Percentiles rank a stretch among this genome's conserved stretches.
These are phyloP conservation scores for Lentinula detonsa DNA, from an alignment of 768 basidiomycete genomes.

Conservation along the genomic window DNA sequence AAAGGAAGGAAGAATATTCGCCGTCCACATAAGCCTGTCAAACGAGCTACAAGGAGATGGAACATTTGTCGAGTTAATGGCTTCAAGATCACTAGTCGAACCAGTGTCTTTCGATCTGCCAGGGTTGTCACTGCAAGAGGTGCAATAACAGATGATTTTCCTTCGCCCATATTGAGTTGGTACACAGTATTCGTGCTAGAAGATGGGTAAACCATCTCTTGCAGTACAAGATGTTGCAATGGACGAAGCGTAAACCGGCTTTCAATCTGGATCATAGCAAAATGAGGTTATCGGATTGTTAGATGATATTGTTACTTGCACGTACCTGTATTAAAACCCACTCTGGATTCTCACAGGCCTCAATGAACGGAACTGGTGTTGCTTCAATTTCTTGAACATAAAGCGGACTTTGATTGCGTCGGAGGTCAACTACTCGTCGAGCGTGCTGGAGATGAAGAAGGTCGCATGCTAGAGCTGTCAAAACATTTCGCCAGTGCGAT, in stretches of 20 bases:
- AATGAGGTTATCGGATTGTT: too few relatives aligned
- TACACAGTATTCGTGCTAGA: conserved; percentile 29
- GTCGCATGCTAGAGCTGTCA: conserved; percentile 22
- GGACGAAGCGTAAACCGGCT: conserved; percentile 35
- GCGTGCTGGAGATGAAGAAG: conserved; percentile 29
- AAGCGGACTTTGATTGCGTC: not conserved
- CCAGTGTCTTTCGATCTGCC: conserved; percentile 36
- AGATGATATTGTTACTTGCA: too few relatives aligned
- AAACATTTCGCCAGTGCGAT: conserved; percentile 21
- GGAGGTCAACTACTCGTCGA: conserved; percentile 24
- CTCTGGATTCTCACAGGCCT: conserved; percentile 19
- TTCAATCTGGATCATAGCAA: conserved; percentile 29
- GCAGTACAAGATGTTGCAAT: conserved; percentile 34
- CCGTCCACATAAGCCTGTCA: conserved; percentile 39
- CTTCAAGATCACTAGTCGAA: conserved; percentile 46
- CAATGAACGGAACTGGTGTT: conserved; percentile 2
- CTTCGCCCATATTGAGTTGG: conserved; percentile 58
- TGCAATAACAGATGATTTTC: conserved; percentile 47
- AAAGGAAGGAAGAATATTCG: conserved; percentile 47
- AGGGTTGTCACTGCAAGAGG: conserved; percentile 34
- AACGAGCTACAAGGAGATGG: conserved; percentile 33
- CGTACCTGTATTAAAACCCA: conserved; percentile 41
- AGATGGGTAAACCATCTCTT: conserved; percentile 40
- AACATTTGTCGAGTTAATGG: conserved; percentile 43
- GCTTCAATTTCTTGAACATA: not conserved